Evolutionary conservation across 2,329 filamentous ascomycete species (phyloP), one percentile per base, ranked within the genome.

Genomic region (Hypoxylon sp.): DNA sequence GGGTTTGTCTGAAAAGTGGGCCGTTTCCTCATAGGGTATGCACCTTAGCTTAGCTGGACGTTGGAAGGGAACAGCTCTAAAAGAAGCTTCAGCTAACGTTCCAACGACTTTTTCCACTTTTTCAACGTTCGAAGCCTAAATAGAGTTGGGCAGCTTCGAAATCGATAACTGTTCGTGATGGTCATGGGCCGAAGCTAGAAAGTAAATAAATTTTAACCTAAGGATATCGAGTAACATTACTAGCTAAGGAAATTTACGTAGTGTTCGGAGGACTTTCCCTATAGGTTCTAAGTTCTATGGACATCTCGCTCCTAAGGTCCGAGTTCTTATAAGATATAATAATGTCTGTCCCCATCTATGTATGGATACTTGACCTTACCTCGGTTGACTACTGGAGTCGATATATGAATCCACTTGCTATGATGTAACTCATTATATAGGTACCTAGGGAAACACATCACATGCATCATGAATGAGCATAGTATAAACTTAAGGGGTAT

Each of bases 1-100:
- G 63, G 63, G 63, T 61, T 32, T 21, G 6, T 14, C 7, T 25
- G 23, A 65, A 65, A 65, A 65, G 63, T 58, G 63, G 63, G 21
- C 10, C 36, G 5, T 51, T 53, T 11, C 46, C 51, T 61, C 52
- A 43, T 38, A 36, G 21, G 57, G 63, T 65, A 65, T 13, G 45
- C 28, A 63, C 52, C 45, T 63, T 43, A 56, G 43, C 32, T 65
- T 60, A 56, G 32, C 62, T 65, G 30, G 19, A 2, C 38, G 9
- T 43, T 43, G 14, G n/a, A 17, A 41, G n/a, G 36, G n/a, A 41
- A 41, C 38, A 46, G 59, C 49, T 57, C 19, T n/a, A 30, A 23
- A 28, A 30, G 32, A 59, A 63, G 60, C 60, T 58, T 63, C 53
- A 58, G 32, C 57, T 60, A 21, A n/a, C 5, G 28, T 25, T 9